Base-by-base conservation (phyloP, 2,329 filamentous ascomycete species). In the Rhynchosporium agropyri region DNA sequence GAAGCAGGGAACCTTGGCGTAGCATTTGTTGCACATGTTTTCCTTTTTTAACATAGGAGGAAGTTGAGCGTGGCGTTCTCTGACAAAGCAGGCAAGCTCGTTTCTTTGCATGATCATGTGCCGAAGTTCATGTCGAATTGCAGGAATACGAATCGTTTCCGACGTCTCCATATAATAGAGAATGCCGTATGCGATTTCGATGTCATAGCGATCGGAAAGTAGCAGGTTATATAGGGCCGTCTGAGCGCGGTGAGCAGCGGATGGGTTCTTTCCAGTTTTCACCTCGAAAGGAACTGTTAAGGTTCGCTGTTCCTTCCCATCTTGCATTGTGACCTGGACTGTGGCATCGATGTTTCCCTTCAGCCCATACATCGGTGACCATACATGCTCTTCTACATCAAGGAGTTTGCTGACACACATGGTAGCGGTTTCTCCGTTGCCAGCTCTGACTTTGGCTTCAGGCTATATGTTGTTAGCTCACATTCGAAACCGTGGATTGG, bases 341-440 rank as follows among this genome's bases (percentile, higher is more conserved):
- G 95, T 98, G 33, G 95, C 95, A 77, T 99, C 95, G 64, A 99
- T 95, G 70, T 98, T 99, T 36, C 95, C 95, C 76, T 99, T 99
- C 15, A 99, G 81, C 0, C 95, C 95, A 74, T 96, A 99, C 86
- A 92, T 94, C 0, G 95, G 95, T 6, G 94, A 98, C 95, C 95
- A 99, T 33, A 99, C 88, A 73, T 98, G 95, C 76, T 99, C 95
- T 75, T 99, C 95, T 9, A 99, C 91, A 73, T 98, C 95, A 13
- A 99, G 87, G 33, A 99, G 81, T 74, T 98, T 99, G 72, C 89
- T 96, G 69, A 99, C 88, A 69, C 90, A 92, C 83, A 98, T 88
- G 62, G 83, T 89, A 10, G 89, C 85, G 68, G 88, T 89, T 59
- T 89, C 85, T 46, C 89, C 89, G 72, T 92, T 89, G 53, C 90